Base-by-base conservation (phyloP, 371 early-diverging fungal genomes). In the Smittium mucronatum region DNA sequence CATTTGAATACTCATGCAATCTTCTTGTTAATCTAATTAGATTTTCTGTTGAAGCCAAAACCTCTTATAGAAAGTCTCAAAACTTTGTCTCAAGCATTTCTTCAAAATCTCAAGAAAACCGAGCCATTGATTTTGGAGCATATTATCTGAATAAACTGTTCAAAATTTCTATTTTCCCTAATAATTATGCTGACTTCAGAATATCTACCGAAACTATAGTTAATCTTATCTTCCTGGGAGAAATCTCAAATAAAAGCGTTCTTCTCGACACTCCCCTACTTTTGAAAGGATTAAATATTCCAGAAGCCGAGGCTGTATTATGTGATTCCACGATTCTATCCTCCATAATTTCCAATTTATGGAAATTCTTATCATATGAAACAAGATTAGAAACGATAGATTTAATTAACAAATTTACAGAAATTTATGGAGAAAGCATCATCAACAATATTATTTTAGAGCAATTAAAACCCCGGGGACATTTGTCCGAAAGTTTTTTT, bases 361-460 rank as follows among this genome's bases (percentile, higher is more conserved):
- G 67, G 67, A 29, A 28, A 17, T 67, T 36, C 47, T 11, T 67
- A 25, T 11, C 1, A 11, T 11, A 16, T 2, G 21, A 30, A 2
- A 35, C 15, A 36, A 47, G 67, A 16, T 16, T 34, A 21, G 34
- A 36, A 1, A 26, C 47, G 17, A n/a, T 36, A 11, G 11, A 16
- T 5, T 16, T 35, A 17, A 36, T 67, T 2, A 57, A 47, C 17
- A 2, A 11, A 28, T 36, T 67, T 11, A 35, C 47, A 2, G 36
- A 47, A n/a, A 57, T 67, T 30, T 67, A 36, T 36, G 67, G 67
- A 5, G 67, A 67, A 36, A 57, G 17, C 1, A 31, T n/a, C 5
- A 67, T 67, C 17, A 47, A 26, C 2, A 30, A n/a, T 2, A 5
- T 30, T 11, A 25, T 67, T 30, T 30, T 28, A 2, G 47, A 36